Percentiles rank a stretch among this genome's conserved stretches.
Conservation (phyloP, 257 asterid species). For the Nicotiana tomentosiformis region DNA sequence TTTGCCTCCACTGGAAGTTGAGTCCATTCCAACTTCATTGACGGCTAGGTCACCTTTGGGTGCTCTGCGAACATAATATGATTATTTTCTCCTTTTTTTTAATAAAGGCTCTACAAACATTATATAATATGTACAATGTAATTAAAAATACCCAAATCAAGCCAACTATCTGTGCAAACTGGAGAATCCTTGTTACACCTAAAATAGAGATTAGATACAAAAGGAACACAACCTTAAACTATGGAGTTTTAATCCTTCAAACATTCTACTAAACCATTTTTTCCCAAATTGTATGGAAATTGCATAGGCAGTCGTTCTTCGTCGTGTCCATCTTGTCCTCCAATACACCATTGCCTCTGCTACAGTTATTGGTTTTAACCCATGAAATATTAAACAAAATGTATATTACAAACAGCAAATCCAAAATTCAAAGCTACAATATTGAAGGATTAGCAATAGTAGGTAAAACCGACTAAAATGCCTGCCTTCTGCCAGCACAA, state of each 20-base stretch:
- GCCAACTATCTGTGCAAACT: background rate
- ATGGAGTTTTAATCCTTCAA: background rate
- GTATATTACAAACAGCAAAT: background rate
- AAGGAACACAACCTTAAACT: background rate
- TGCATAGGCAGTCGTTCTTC: background rate
- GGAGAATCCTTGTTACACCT: background rate
- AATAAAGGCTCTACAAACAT: background rate
- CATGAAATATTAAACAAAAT: background rate
- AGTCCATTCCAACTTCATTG: background rate
- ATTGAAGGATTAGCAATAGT: background rate
- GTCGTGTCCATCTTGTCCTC: background rate
- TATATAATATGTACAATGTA: background rate
- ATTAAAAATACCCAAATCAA: background rate
- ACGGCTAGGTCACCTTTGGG: background rate
- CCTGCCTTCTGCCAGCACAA: background rate
- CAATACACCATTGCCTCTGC: background rate
- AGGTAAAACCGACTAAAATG: background rate
- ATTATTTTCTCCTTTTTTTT: no score
- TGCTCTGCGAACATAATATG: background rate
- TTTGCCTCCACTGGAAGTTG: background rate
- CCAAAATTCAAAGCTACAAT: background rate
- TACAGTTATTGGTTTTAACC: background rate
- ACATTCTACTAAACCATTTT: background rate
- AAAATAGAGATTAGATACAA: background rate
- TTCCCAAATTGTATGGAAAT: background rate